These are phyloP conservation scores for Arachis hypogaea DNA, from an alignment of 306 rosid species.

Conservation along the genomic window DNA sequence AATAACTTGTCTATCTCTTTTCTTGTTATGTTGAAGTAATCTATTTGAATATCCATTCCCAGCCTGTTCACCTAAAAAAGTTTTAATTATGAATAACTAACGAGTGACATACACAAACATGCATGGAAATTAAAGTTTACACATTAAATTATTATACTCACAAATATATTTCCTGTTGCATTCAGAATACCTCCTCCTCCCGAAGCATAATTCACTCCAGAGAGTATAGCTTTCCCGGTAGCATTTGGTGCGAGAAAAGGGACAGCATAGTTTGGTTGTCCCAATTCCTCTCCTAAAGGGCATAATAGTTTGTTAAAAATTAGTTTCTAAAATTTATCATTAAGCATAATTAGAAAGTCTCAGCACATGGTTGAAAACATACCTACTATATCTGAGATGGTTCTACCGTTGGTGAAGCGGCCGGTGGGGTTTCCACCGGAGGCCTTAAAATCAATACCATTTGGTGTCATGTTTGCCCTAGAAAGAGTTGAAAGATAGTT, in stretches of 20 bases:
- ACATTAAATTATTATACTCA: slow-evolving; percentile 26
- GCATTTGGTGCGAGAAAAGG: slow-evolving; percentile 74
- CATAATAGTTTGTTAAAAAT: neutral
- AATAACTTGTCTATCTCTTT: slow-evolving; percentile 55
- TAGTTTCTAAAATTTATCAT: too few relatives aligned
- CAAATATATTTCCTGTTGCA: slow-evolving; percentile 82
- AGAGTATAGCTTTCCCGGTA: slow-evolving; percentile 54
- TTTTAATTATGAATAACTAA: neutral
- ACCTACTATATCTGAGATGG: slow-evolving; percentile 82
- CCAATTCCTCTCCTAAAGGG: slow-evolving; percentile 68
- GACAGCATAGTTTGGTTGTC: slow-evolving; percentile 58
- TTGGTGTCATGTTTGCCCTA: slow-evolving; percentile 65
- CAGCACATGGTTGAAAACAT: neutral
- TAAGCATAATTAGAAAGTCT: too few relatives aligned
- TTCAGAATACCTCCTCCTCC: slow-evolving; percentile 88
- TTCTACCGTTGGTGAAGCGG: slow-evolving; percentile 82
- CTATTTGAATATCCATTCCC: slow-evolving; percentile 81
- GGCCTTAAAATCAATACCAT: slow-evolving; percentile 74
- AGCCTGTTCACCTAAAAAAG: slow-evolving; percentile 64
- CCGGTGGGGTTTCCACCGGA: slow-evolving; percentile 80
- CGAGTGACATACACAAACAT: too few relatives aligned
- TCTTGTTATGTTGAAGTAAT: slow-evolving; percentile 70
- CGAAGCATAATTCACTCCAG: slow-evolving; percentile 86
- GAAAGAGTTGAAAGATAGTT: slow-evolving; percentile 74
- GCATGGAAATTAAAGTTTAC: too few relatives aligned